Percentiles rank a stretch among this genome's conserved stretches.
phyloP scores from a whole-genome alignment of 1,284 basidiomycete genomes.

The Wolfiporia cocos region DNA sequence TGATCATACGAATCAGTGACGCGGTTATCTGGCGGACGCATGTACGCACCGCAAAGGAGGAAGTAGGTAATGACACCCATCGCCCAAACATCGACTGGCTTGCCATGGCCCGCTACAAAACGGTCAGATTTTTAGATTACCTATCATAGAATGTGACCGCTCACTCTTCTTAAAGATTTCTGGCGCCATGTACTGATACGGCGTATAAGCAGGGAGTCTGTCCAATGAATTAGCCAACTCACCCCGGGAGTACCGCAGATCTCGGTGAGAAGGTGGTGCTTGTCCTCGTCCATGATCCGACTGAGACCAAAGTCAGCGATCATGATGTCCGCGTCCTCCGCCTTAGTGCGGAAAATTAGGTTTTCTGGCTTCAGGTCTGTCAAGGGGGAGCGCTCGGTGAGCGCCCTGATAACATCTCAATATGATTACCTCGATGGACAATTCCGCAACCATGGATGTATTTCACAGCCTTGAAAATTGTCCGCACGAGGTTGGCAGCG shows the following conservation, averaged over 20 bases:
- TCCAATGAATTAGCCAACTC: constrained; percentile 19
- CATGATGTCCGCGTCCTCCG: constrained; percentile 92
- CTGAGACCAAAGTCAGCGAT: constrained; percentile 96
- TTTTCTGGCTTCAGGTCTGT: constrained; percentile 96
- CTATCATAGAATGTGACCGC: background rate
- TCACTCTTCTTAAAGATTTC: constrained; percentile 94
- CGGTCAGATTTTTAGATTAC: constrained; percentile 9
- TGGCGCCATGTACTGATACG: constrained; percentile 87
- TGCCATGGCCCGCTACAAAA: constrained; percentile 78
- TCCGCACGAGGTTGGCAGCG: constrained; percentile 85
- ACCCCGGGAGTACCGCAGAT: constrained; percentile 90
- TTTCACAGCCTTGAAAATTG: constrained; percentile 82
- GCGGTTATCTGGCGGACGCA: background rate
- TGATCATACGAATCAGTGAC: constrained; percentile 5
- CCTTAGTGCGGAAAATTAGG: constrained; percentile 86
- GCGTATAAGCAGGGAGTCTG: background rate
- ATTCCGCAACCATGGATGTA: constrained; percentile 93
- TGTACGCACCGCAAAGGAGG: constrained; percentile 66
- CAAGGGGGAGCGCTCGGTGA: background rate
- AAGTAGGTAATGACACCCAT: constrained; percentile 97
- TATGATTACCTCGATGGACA: constrained; percentile 78
- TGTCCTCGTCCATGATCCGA: constrained; percentile 84
- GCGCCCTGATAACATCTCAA: background rate
- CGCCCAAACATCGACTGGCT: constrained; percentile 96
- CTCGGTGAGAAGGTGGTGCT: constrained; percentile 89